Evolutionary conservation across 164 flowering plant species (phyloP), one percentile per base, ranked within the genome.

Genomic region (Brasenia schreberi): DNA sequence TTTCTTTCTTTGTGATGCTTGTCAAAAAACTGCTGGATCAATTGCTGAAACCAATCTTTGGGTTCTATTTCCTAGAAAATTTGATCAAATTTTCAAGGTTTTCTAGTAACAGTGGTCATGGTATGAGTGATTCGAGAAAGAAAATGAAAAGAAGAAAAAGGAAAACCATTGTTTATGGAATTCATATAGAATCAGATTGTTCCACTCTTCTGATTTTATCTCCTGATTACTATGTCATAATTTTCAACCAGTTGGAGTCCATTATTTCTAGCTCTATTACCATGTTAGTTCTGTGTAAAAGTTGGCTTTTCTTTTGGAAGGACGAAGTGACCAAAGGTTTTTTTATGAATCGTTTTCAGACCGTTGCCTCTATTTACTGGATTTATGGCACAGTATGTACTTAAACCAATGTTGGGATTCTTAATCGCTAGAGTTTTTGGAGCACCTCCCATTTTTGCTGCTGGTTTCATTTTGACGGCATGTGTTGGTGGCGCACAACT

Each of bases 401-500:
- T 88, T 70, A 93, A 93, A 80, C 98, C 98, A 19, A 75, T 69
- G 17, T 77, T 90, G 52, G 97, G 97, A 7, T 81, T 90, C 45
- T 73, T 89, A 68, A 67, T 90, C 65, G 98, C 96, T 18, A 85
- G 73, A 65, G 84, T 82, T 49, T 88, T 84, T 44, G 84, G 88
- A 67, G 73, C 85, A 71, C 78, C 97, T n/a, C 78, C 72, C 12
- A 78, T 86, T 80, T 93, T 89, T 79, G 85, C 84, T 76, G 87
- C 98, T 0, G 98, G 98, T 62, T 93, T 90, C 74, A 79, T 93
- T 58, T 89, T 93, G 69, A 93, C 79, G 67, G 64, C 88, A 65
- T 93, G 98, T 78, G 98, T 93, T 63, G 78, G 94, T 6, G 96
- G 96, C 61, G 98, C 98, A 71, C 98, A 93, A 73, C 79, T 93